Evolutionary conservation across 116 monocot genomes (phyloP), one percentile per base, ranked within the genome.

Genomic region (Trichopus zeylanicus): DNA sequence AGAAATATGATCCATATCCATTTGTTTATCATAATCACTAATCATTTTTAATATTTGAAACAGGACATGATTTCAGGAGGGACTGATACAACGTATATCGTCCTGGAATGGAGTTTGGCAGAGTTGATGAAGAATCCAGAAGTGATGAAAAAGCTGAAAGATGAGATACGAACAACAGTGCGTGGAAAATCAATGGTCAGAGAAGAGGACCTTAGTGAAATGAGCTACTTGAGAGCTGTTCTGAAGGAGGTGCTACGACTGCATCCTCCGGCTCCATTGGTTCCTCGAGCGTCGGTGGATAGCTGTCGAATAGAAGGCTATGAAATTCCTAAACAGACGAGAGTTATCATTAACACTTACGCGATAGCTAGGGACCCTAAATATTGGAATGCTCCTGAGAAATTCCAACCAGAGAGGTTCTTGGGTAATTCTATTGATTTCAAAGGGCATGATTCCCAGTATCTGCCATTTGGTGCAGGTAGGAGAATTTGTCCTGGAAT

Each of bases 401-500:
- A 29, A 0, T 54, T 54, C 26, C 8, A 12, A 54, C 54, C 54
- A 28, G 54, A 54, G 54, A 54, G 54, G 16, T 54, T 54, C 26
- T 0, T 27, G 12, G 18, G 18, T 13, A 54, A 23, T 28, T 4
- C 54, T 4, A 15, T 54, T 10, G 28, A 26, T 4, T 54, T 54
- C 12, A 54, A 27, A 28, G 54, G 54, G 26, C 13, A 28, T 5
- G 5, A 54, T 28, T 54, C 12, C 26, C 26, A 54, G 8, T 54
- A 54, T 27, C 26, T 54, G 11, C 54, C 54, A 0, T 54, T 54
- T 28, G 54, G 54, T 23, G 24, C 26, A 4, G 54, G 54, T 15
- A 7, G 54, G 27, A 54, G 54, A 54, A 29, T 54, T 2, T 54
- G 54, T 24, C 51, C 51, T 12, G 63, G 51, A 30, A 31, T 63